Conservation (phyloP, 805 yeast genomes). For the Sungouiozyma intestinalis region DNA sequence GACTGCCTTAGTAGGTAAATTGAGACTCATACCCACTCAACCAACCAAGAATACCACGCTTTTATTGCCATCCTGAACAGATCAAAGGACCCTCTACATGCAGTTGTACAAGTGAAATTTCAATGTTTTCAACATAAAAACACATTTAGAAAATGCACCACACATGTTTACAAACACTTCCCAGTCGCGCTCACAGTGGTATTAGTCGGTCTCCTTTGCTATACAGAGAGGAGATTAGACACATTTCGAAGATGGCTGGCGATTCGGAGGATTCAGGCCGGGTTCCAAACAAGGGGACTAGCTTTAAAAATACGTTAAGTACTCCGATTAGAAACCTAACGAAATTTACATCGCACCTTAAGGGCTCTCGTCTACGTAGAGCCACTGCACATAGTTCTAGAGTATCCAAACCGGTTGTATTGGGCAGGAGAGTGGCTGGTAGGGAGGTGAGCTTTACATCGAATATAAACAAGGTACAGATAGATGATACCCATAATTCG, state of each 20-base stretch:
- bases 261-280: not conserved
- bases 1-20: constrained; percentile 3
- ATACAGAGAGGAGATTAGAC: constrained; percentile 1
- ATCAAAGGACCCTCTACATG: too few relatives aligned
- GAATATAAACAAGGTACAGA: not conserved
- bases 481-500: constrained; percentile 4
- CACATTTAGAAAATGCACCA: too few relatives aligned
- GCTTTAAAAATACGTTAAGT: not conserved
- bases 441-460: not conserved
- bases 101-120: too few relatives aligned
- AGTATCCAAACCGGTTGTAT: not conserved
- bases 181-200: too few relatives aligned
- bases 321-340: not conserved
- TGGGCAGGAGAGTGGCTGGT: not conserved
- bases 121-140: too few relatives aligned
- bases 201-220: too few relatives aligned
- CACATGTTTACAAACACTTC: too few relatives aligned
- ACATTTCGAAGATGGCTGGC: not conserved
- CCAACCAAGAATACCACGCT: too few relatives aligned
- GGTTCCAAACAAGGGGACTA: not conserved
- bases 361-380: not conserved
- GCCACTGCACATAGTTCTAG: too few relatives aligned
- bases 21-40: not conserved
- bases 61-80: too few relatives aligned
- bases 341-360: not conserved